Conservation (phyloP, 2,329 filamentous ascomycete genomes). For the Cordyceps cicadae region DNA sequence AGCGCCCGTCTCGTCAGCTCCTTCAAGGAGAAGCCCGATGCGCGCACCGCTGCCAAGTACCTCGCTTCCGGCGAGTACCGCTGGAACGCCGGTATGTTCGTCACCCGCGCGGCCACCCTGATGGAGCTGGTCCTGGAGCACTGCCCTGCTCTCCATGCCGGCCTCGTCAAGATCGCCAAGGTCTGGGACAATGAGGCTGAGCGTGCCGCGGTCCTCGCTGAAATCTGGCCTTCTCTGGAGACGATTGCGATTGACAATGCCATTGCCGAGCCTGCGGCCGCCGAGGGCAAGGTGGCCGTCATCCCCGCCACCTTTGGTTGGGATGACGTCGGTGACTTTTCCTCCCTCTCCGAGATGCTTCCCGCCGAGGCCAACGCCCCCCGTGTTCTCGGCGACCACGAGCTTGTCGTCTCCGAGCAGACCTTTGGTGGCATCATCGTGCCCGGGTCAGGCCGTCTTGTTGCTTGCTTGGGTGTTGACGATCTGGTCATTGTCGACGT, state of each 20-base stretch:
- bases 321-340: slow-evolving; percentile 22
- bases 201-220: slow-evolving; percentile 16
- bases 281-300: slow-evolving; percentile 20
- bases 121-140: slow-evolving; percentile 20
- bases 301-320: slow-evolving; percentile 21
- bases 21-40: slow-evolving; percentile 22
- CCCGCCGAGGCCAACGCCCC: slow-evolving; percentile 19
- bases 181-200: slow-evolving; percentile 19
- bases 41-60: slow-evolving; percentile 21
- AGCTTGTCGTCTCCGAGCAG: slow-evolving; percentile 19
- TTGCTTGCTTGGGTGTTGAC: slow-evolving; percentile 20
- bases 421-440: slow-evolving; percentile 20
- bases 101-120: slow-evolving; percentile 20
- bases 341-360: slow-evolving; percentile 20
- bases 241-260: slow-evolving; percentile 21
- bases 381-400: slow-evolving; percentile 18
- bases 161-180: slow-evolving; percentile 17
- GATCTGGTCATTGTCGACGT: slow-evolving; percentile 21
- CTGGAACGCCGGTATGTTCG: slow-evolving; percentile 22
- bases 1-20: slow-evolving; percentile 19
- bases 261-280: slow-evolving; percentile 21
- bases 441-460: slow-evolving; percentile 19
- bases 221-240: slow-evolving; percentile 19
- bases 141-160: slow-evolving; percentile 17
- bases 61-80: slow-evolving; percentile 20